Evolutionary conservation across 73 alveolate species (phyloP).

Genomic region (Paramecium pentaurelia): DNA sequence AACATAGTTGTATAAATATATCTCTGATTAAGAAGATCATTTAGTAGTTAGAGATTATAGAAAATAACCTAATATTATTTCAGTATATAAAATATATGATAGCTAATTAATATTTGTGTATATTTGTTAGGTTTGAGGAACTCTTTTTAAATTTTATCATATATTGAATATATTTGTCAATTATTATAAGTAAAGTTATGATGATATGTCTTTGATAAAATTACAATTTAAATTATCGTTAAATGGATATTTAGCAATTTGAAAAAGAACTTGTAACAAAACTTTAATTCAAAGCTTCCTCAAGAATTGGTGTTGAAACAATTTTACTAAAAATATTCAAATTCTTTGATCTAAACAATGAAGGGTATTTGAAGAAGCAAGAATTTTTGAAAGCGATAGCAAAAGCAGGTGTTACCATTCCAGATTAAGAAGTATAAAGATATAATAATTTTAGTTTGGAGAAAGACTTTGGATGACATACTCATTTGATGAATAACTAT

Average conservation of each 20-base stretch:
- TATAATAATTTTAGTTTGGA: neutral
- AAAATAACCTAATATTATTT: too few species aligned
- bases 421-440: neutral
- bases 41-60: too few species aligned
- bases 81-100: too few species aligned
- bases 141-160: neutral
- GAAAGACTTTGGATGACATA: neutral
- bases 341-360: constrained; percentile 45
- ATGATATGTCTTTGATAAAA: neutral
- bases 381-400: constrained; percentile 58
- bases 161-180: neutral
- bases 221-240: neutral
- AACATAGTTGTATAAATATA: too few species aligned
- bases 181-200: neutral
- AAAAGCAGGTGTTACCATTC: constrained; percentile 50
- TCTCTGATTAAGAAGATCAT: too few species aligned
- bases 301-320: constrained; percentile 25
- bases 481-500: neutral
- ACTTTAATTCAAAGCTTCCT: constrained; percentile 44
- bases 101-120: neutral
- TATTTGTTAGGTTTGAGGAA: neutral
- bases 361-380: constrained; percentile 1
- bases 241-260: constrained; percentile 39
- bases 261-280: constrained; percentile 47
- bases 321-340: constrained; percentile 41